Percentiles rank a stretch among this genome's conserved stretches.
phyloP scores from a whole-genome alignment of 495 filamentous ascomycete species.

The Tuber microsphaerosporum region DNA sequence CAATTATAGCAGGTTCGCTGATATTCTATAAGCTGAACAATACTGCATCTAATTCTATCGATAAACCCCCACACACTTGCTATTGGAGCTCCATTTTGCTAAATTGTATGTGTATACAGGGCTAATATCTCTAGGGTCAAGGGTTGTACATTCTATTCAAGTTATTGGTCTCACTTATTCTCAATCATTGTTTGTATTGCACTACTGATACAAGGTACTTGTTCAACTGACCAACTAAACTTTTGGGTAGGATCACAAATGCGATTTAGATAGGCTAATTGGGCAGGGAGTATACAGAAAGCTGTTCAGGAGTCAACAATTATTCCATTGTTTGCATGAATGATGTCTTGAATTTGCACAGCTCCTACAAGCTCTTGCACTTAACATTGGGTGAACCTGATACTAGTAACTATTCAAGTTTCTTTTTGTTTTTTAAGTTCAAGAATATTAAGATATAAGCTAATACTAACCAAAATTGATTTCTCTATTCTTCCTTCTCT shows the following conservation, averaged over 20 bases:
- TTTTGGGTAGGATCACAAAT: neutral
- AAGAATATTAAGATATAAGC: too few relatives aligned
- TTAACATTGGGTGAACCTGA: neutral
- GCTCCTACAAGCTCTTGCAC: neutral
- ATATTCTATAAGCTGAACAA: neutral
- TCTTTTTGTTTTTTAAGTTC: neutral
- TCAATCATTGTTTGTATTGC: neutral
- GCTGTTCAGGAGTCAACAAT: neutral
- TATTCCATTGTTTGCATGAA: neutral
- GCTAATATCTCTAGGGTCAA: neutral
- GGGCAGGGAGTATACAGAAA: constrained; percentile 3
- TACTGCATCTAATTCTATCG: neutral
- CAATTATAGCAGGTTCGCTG: neutral
- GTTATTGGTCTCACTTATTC: neutral
- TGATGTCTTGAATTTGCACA: neutral
- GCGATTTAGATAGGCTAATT: neutral
- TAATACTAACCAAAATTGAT: too few relatives aligned
- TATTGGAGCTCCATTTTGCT: neutral
- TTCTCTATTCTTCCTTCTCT: too few relatives aligned
- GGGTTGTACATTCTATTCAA: neutral
- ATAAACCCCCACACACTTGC: neutral
- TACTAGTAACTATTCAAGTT: neutral
- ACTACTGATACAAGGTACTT: neutral
- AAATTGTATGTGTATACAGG: neutral
- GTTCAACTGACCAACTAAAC: neutral